These are phyloP conservation scores for Oryza meridionalis DNA, from an alignment of 176 grass and related monocot species.

Conservation along the genomic window DNA sequence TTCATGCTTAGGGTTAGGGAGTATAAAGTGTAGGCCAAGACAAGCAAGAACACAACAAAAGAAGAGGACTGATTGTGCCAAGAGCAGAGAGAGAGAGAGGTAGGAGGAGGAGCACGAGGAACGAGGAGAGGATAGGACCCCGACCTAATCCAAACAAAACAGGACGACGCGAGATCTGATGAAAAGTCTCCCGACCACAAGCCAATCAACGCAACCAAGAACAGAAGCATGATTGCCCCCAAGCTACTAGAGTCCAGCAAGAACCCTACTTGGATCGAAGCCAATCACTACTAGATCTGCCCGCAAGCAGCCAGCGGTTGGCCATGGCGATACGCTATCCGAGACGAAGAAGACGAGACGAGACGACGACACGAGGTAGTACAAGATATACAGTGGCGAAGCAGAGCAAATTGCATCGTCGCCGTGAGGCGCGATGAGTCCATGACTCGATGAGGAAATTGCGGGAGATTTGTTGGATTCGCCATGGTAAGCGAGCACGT, in stretches of 20 bases:
- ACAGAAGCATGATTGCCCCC: background rate
- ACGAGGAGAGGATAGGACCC: background rate
- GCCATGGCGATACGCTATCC: background rate
- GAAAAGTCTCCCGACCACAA: slow-evolving; percentile 10
- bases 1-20: background rate
- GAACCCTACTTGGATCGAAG: background rate
- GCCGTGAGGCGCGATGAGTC: background rate
- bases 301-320: background rate
- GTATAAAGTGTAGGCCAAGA: background rate
- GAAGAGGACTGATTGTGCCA: background rate
- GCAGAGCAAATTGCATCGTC: background rate
- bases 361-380: no score
- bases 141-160: slow-evolving; percentile 5
- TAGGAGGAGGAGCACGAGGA: background rate
- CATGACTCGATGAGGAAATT: background rate
- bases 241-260: background rate
- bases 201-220: background rate
- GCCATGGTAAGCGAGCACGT: background rate
- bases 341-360: background rate
- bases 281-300: background rate
- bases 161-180: slow-evolving; percentile 1
- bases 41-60: background rate
- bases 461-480: background rate
- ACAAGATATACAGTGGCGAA: no score
- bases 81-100: background rate